These are phyloP conservation scores for Trichosporon asahii DNA, from an alignment of 1,284 basidiomycete genomes.

Conservation along the genomic window DNA sequence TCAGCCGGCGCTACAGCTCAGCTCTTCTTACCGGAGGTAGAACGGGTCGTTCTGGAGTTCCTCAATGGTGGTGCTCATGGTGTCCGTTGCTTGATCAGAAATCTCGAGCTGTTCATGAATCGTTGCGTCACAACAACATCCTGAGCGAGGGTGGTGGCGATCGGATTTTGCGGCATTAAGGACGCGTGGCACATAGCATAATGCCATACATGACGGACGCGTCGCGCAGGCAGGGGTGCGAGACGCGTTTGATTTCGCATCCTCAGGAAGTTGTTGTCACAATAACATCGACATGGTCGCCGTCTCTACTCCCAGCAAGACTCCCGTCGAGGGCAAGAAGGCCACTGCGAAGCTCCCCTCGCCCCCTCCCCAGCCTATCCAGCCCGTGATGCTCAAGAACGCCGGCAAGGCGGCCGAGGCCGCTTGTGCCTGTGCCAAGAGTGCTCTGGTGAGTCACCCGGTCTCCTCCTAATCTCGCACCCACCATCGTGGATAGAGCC, in stretches of 20 bases:
- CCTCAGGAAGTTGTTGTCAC: background rate
- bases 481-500: too few relatives aligned
- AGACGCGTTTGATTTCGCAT: constrained; percentile 15
- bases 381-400: background rate
- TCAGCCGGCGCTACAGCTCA: constrained; percentile 11
- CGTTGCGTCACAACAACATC: constrained; percentile 10
- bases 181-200: constrained; percentile 10
- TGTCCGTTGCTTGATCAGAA: too few relatives aligned
- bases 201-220: background rate
- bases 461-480: background rate
- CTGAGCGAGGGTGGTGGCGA: constrained; percentile 12
- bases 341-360: constrained; percentile 15
- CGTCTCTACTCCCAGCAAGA: background rate
- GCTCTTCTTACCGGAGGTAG: constrained; percentile 66
- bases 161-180: background rate
- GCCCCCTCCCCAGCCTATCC: background rate
- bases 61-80: constrained; percentile 6
- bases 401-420: background rate
- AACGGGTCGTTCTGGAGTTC: constrained; percentile 62
- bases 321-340: constrained; percentile 14
- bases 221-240: background rate
- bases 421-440: constrained; percentile 1
- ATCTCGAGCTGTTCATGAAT: background rate
- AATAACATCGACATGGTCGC: constrained; percentile 2
- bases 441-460: constrained; percentile 11